Base-by-base conservation (phyloP, 2,329 filamentous ascomycete genomes). In the Trichophyton equinum region DNA sequence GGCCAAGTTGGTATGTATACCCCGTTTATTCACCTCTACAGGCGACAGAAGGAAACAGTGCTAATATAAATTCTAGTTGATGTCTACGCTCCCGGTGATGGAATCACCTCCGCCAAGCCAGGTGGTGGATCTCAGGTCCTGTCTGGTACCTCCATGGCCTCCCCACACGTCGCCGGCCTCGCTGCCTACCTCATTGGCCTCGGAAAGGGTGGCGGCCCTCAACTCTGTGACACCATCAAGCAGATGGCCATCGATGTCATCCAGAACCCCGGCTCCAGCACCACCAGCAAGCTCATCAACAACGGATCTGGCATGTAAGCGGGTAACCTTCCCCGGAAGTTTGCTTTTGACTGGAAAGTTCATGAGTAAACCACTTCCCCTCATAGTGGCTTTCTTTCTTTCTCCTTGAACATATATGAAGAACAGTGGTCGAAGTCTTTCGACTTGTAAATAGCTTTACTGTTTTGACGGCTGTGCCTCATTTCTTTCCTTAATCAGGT, bases 51-150 rank as follows among this genome's bases (percentile, higher is more conserved):
- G 25, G 20, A 44, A 15, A 11, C 9, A 33, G 47, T 13, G 9
- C 30, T 57, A 57, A 59, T 4, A 15, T 40, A 5, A 22, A 6
- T 27, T 38, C 56, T 5, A 63, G 76, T 82, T 51, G 81, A 83
- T 67, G 71, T 85, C 67, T 84, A 80, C 65, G 82, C 80, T 15
- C 81, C 82, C 0, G 82, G 82, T 47, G 74, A 79, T 63, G 64
- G 76, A 63, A 77, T 84, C 62, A 72, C 80, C 8, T 78, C 75
- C 36, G 68, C 80, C 4, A 82, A 77, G n/a, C 75, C 72, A 25
- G 71, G 71, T 62, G 76, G 73, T 49, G 74, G 77, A 60, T 75
- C 79, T 65, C 78, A 81, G 66, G 67, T 65, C 62, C 67, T 72
- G 44, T 72, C 69, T n/a, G 71, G 72, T 58, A 73, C 72, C 53